Conservation (phyloP, 805 yeast genomes). For the Cyberlindnera mrakii region DNA sequence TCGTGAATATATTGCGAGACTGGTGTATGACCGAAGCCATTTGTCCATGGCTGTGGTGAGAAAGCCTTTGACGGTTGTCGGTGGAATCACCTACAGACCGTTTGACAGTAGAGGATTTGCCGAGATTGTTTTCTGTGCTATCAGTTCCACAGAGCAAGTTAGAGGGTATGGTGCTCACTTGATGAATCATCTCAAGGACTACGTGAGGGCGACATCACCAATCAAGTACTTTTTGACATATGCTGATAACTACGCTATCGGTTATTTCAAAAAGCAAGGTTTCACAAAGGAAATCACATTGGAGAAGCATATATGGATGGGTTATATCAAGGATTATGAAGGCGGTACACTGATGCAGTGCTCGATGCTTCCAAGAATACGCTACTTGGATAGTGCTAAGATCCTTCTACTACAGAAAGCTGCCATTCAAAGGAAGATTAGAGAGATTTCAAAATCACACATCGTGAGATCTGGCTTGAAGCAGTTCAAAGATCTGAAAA, state of each 20-base stretch:
- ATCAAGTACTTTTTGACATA: conserved; percentile 85
- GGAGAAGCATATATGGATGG: conserved; percentile 90
- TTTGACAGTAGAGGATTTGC: conserved; percentile 89
- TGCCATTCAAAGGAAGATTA: conserved; percentile 79
- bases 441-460: conserved; percentile 72
- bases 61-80: conserved; percentile 91
- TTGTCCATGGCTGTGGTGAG: conserved; percentile 93
- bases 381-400: conserved; percentile 86
- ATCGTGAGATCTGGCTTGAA: conserved; percentile 77
- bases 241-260: conserved; percentile 98
- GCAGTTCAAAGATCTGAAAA: conserved; percentile 48
- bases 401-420: conserved; percentile 85
- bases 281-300: conserved; percentile 91
- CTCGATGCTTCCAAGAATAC: conserved; percentile 79
- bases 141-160: conserved; percentile 94
- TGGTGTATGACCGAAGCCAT: conserved; percentile 92
- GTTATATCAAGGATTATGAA: conserved; percentile 96
- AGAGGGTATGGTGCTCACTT: conserved; percentile 98
- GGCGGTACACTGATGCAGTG: conserved; percentile 99
- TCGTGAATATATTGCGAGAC: conserved; percentile 87
- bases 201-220: conserved; percentile 81
- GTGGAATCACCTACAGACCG: conserved; percentile 96
- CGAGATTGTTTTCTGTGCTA: conserved; percentile 97
- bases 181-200: conserved; percentile 96
- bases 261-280: conserved; percentile 97